Evolutionary conservation across 2,329 filamentous ascomycete genomes (phyloP), one percentile per base, ranked within the genome.

Genomic region (Pseudogymnoascus sp.): DNA sequence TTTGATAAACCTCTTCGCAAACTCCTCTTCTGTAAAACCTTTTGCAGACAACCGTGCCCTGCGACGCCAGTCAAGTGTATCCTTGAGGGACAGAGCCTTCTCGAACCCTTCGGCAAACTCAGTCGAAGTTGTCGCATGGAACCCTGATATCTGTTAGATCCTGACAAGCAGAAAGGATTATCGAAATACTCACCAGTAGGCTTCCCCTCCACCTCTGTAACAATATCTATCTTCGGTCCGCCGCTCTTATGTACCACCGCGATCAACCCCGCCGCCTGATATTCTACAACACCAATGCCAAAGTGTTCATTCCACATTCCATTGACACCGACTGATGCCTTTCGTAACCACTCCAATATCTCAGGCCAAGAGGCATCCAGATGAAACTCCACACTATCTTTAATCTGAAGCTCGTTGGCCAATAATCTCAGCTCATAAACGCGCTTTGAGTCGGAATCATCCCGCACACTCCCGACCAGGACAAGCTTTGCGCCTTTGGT

Each of bases 241-340:
- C 93, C 95, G 60, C 90, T 95, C 75, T 97, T 82, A 71, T 99
- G 95, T 7, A 97, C 95, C 0, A 99, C 93, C 4, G 89, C 87
- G 64, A 99, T 92, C 64, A 99, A 79, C 1, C 95, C 95, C 0
- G 95, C 95, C 3, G 95, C 95, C 74, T 97, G 93, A 73, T 97
- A 99, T 79, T 99, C 95, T 42, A 99, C 95, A 14, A 97, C 93
- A 1, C 95, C 95, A 64, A 99, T 99, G 21, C 95, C 95, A 74
- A 99, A 99, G 75, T 99, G 95, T 78, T 99, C 95, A 74, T 97
- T 97, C 93, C 95, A 99, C 95, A 99, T 99, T 71, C 90, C 91
- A 70, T 99, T 99, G 31, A 96, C 92, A 60, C 95, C 95, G 1
- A 99, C 84, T 16, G 86, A 93, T 3, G 89, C 87, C 66, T 81